phyloP scores from a whole-genome alignment of 306 rosid genomes.

The Vigna mungo region DNA sequence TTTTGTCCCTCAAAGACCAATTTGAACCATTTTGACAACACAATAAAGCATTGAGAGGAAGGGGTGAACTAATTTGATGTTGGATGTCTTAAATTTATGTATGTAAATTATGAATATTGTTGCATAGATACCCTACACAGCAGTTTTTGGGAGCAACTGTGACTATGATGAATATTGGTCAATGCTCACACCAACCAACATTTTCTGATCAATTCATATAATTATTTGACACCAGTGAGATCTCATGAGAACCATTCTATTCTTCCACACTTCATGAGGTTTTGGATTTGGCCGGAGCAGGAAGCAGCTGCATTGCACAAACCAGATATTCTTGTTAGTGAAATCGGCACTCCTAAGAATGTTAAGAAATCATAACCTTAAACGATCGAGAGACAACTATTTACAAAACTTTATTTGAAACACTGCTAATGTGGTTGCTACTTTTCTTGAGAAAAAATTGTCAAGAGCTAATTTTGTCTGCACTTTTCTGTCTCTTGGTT shows the following conservation, averaged over 20 bases:
- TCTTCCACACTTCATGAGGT: conserved; percentile 55
- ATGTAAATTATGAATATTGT: conserved; percentile 3
- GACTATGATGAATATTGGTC: conserved; percentile 42
- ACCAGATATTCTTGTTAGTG: conserved; percentile 42
- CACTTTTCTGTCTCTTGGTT: neutral
- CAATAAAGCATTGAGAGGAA: neutral
- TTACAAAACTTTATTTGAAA: neutral
- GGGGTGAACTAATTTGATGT: neutral
- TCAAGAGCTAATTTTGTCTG: neutral
- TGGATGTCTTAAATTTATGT: conserved; percentile 25
- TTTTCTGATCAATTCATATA: conserved; percentile 44
- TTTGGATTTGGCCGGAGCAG: conserved; percentile 76
- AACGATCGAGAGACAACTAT: conserved; percentile 8
- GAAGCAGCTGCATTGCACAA: conserved; percentile 78
- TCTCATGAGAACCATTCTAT: conserved; percentile 20
- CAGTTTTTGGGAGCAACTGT: conserved; percentile 31
- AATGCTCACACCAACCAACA: conserved; percentile 52
- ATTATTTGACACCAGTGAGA: conserved; percentile 53
- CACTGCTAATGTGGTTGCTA: neutral
- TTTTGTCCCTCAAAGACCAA: neutral
- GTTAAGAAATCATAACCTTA: conserved; percentile 7
- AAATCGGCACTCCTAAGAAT: conserved; percentile 15
- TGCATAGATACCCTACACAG: conserved; percentile 14
- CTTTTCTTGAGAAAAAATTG: neutral
- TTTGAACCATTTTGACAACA: neutral